These are phyloP conservation scores for Pseudogymnoascus sp. DNA, from an alignment of 2,329 filamentous ascomycete genomes.

Conservation along the genomic window DNA sequence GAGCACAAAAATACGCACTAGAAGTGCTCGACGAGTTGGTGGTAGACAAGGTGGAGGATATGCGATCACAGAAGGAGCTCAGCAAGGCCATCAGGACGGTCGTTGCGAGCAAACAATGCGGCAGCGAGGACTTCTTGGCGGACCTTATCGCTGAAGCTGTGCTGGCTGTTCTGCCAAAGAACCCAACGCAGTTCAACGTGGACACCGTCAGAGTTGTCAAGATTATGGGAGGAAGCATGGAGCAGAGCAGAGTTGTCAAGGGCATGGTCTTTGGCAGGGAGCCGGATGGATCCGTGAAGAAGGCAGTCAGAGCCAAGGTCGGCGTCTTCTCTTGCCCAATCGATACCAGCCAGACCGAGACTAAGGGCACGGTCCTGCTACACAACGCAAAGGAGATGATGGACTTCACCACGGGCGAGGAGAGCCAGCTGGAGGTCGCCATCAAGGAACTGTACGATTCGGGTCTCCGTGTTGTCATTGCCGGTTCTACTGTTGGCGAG, in stretches of 20 bases:
- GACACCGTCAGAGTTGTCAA: slow-evolving; percentile 99
- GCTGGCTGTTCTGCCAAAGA: slow-evolving; percentile 88
- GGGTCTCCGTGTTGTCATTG: slow-evolving; percentile 82
- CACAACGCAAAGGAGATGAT: slow-evolving; percentile 99
- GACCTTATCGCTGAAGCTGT: slow-evolving; percentile 77
- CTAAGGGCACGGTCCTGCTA: slow-evolving; percentile 92
- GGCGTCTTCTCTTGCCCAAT: slow-evolving; percentile 94
- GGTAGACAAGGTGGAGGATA: slow-evolving; percentile 82
- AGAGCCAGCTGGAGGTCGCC: slow-evolving; percentile 76
- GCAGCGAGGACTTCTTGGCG: slow-evolving; percentile 81
- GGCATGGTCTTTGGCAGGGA: slow-evolving; percentile 98
- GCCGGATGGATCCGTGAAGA: slow-evolving; percentile 87
- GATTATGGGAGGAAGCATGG: slow-evolving; percentile 95
- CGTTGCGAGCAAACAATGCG: slow-evolving; percentile 92
- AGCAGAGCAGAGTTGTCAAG: slow-evolving; percentile 89
- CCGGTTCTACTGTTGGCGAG: slow-evolving; percentile 89
- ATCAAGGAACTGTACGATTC: slow-evolving; percentile 97
- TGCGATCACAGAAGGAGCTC: slow-evolving; percentile 72
- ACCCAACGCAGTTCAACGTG: slow-evolving; percentile 92
- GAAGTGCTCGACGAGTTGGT: slow-evolving; percentile 79
- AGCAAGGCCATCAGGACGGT: slow-evolving; percentile 94
- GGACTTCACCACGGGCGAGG: slow-evolving; percentile 96
- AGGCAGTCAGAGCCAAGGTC: slow-evolving; percentile 87
- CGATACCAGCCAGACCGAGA: slow-evolving; percentile 93
- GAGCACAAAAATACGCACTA: slow-evolving; percentile 81